phyloP scores from a whole-genome alignment of 2,329 filamentous ascomycete species.

The Penicillium fuscoglaucum region DNA sequence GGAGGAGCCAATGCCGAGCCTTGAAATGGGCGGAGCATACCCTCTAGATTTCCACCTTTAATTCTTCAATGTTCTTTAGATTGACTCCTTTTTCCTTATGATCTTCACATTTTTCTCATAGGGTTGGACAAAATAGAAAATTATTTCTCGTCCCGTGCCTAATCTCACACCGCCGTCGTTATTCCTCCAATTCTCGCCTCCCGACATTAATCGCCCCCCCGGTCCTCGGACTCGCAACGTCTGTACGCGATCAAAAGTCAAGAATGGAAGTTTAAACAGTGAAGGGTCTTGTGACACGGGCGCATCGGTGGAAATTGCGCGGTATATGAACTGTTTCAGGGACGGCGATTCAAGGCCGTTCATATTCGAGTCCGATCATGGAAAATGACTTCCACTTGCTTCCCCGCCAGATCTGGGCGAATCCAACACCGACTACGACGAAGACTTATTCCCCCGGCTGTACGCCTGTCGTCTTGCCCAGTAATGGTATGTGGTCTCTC shows the following conservation, averaged over 20 bases:
- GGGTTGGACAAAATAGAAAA: not conserved
- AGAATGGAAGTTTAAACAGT: slow-evolving; percentile 19
- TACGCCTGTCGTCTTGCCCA: slow-evolving; percentile 63
- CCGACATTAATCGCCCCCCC: slow-evolving; percentile 2
- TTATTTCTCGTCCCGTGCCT: not conserved
- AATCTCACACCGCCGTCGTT: not conserved
- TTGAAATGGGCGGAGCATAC: slow-evolving; percentile 24
- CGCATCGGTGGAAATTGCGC: slow-evolving; percentile 9
- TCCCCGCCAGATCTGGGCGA: slow-evolving; percentile 45
- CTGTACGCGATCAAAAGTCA: slow-evolving; percentile 11
- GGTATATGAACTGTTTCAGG: slow-evolving; percentile 14
- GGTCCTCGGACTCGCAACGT: slow-evolving; percentile 6
- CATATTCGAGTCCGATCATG: slow-evolving; percentile 30
- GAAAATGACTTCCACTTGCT: slow-evolving; percentile 35
- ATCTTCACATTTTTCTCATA: not conserved
- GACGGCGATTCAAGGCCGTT: slow-evolving; percentile 16
- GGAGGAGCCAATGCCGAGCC: slow-evolving; percentile 16
- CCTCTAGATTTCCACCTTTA: slow-evolving; percentile 20
- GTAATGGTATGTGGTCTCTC: slow-evolving; percentile 48
- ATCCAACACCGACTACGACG: slow-evolving; percentile 40
- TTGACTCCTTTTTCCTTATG: not conserved
- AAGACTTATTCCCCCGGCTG: slow-evolving; percentile 52
- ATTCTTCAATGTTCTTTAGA: not conserved
- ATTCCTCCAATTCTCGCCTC: not conserved
- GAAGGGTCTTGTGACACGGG: slow-evolving; percentile 1